Base-by-base conservation (phyloP, 2,329 filamentous ascomycete species). In the Passalora sequoiae region DNA sequence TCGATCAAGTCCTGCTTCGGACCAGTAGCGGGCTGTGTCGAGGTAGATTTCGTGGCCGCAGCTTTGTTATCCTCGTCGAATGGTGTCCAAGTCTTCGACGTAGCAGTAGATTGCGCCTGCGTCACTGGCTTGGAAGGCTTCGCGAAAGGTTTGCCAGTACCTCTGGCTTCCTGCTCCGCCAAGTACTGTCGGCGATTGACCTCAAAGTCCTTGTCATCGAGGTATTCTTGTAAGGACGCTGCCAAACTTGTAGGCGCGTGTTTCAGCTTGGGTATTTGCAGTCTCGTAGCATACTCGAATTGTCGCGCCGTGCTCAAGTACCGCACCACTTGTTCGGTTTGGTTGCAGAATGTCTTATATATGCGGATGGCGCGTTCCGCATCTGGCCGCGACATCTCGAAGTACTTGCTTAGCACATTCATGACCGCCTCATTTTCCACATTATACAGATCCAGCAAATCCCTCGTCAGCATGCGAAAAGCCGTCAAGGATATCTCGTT, bases 391-490 rank as follows among this genome's bases (percentile, higher is more conserved):
- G 92, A 96, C 84, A 98, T 91, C 69, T 98, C 92, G 59, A 98
- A 98, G 67, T 97, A 98, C 66, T 94, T 87, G 57, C 91, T 88
- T 44, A 98, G 72, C 47, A 98, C 88, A 66, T 94, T 96, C 69
- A 98, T 98, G 62, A 95, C 86, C 37, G 87, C 92, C 68, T 96
- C 89, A 62, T 98, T 98, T 69, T 96, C 84, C 35, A 92, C 87
- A 60, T 94, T 89, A 70, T 95, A 98, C 42, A 98, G 73, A 10
- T 86, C 82, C 48, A 98, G 69, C 27, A 98, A 73, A 65, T 98
- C 92, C 58, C 95, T 74, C 15, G 94, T 94, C 41, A 98, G 73
- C 51, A 98, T 73, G 46, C 92, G 80, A 63, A 97, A 98, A 20
- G 94, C 89, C 7, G 88, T 94, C 54, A 97, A 77, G 7, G 89